Base-by-base conservation (phyloP, 202 grass and related monocot genomes). In the Panicum virgatum region DNA sequence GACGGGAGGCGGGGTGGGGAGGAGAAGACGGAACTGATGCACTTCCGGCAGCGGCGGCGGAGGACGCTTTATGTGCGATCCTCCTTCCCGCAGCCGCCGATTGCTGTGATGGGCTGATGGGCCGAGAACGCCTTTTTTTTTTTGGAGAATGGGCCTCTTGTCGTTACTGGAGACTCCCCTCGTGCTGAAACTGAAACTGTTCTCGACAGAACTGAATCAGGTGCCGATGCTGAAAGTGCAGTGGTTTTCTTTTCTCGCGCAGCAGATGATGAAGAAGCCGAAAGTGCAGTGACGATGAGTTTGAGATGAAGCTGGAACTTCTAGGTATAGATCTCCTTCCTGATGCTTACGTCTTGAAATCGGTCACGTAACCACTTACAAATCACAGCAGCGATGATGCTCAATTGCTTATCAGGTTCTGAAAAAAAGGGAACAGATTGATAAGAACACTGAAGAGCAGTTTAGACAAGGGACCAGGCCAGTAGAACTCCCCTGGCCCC, bases 101-200 rank as follows among this genome's bases (percentile, higher is more conserved):
- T n/a, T n/a, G 19, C 20, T 1, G 16, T 54, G 19, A 54, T 54
- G 51, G 75, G 67, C 87, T 32, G 47, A 62, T 80, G 60, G 85
- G 61, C 40, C 46, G n/a, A 82, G 5, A 3, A 39, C 1, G 52
- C 44, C 19, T 83, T 40, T 42, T 66, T 51, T 52, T 14, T 66
- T 51, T 52, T 14, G 42, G 6, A 13, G 34, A 37, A 46, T 77
- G 40, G 64, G n/a, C 48, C 6, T 16, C 48, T 52, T 52, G 48
- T 16, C 46, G 3, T 5, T 13, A 16, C 46, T 46, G 44, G 44
- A 46, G 44, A 46, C 30, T 30, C 30, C 30, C 30, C 30, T 46
- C 3, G 22, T 38, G 51, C 71, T 40, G 50, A 74, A 57, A 18
- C 71, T 40, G 50, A 74, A 57, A 18, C 32, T 56, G 18, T 14